These are phyloP conservation scores for Dalbergia oliveri DNA, from an alignment of 306 rosid genomes.

Conservation along the genomic window DNA sequence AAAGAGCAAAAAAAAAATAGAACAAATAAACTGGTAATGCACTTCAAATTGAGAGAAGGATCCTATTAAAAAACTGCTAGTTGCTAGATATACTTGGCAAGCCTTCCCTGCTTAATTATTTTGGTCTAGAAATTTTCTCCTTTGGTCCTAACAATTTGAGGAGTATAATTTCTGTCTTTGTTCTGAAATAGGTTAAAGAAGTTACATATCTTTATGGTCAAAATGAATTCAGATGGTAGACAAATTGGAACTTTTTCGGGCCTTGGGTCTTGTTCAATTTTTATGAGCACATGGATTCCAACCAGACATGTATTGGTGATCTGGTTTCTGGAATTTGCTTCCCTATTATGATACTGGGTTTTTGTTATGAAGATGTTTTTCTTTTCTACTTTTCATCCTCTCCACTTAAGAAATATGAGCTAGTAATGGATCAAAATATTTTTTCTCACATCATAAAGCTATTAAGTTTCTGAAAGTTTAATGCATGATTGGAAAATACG, in stretches of 20 bases:
- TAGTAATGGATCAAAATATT: conserved; percentile 12
- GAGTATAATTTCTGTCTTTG: not conserved
- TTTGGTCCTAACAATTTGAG: not conserved
- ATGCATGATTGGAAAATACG: not conserved
- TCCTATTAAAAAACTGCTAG: no score
- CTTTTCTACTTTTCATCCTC: conserved; percentile 1
- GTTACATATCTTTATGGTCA: not conserved
- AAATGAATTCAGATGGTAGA: not conserved
- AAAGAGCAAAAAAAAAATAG: no score
- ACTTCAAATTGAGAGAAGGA: no score
- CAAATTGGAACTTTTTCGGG: not conserved
- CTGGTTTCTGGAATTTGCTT: not conserved
- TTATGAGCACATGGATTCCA: conserved; percentile 4
- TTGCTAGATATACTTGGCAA: not conserved
- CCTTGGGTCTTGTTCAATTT: not conserved
- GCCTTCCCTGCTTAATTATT: not conserved
- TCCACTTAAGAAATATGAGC: not conserved
- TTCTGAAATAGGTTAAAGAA: not conserved
- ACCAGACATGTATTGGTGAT: not conserved
- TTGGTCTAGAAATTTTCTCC: not conserved
- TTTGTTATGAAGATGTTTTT: not conserved
- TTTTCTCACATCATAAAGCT: conserved; percentile 7
- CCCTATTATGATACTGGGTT: not conserved
- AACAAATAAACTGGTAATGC: no score
- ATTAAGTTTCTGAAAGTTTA: not conserved